These are phyloP conservation scores for Torulaspora delbrueckii DNA, from an alignment of 805 yeast genomes.

Conservation along the genomic window DNA sequence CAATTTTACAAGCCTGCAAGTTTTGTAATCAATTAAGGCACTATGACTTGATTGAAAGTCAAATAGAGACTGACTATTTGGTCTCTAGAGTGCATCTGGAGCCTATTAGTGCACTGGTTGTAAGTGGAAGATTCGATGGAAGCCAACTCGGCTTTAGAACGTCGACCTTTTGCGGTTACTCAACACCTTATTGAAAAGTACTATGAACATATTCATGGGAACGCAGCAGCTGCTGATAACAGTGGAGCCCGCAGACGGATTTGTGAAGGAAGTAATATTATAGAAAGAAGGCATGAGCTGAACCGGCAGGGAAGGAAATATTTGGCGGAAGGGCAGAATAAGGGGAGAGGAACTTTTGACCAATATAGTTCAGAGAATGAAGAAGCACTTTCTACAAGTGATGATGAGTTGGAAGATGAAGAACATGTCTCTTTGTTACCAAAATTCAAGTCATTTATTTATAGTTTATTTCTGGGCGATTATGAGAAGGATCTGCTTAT, in stretches of 20 bases:
- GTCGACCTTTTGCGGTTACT: conserved; percentile 25
- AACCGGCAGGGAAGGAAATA: conserved; percentile 3
- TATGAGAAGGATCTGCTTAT: conserved; percentile 37
- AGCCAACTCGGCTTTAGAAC: conserved; percentile 8
- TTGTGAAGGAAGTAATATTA: conserved; percentile 3
- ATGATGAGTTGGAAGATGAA: conserved; percentile 5
- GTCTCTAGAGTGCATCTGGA: neutral
- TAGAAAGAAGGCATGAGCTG: neutral
- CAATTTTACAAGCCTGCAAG: neutral
- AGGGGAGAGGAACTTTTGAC: neutral
- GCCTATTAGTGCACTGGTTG: neutral
- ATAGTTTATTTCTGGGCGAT: conserved; percentile 20
- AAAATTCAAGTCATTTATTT: conserved; percentile 13
- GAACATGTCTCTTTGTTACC: conserved; percentile 8
- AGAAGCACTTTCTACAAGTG: conserved; percentile 4
- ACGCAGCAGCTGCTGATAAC: conserved; percentile 1
- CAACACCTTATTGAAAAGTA: conserved; percentile 22
- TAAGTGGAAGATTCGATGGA: conserved; percentile 2
- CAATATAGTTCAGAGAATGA: neutral
- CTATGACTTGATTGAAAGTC: too few relatives aligned
- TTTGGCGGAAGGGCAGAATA: neutral
- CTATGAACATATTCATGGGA: conserved; percentile 13
- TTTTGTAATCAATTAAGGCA: neutral
- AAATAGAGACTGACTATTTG: too few relatives aligned
- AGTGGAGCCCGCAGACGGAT: conserved; percentile 5